Base-by-base conservation (phyloP, 2,329 filamentous ascomycete species). In the Ascochyta lentis region DNA sequence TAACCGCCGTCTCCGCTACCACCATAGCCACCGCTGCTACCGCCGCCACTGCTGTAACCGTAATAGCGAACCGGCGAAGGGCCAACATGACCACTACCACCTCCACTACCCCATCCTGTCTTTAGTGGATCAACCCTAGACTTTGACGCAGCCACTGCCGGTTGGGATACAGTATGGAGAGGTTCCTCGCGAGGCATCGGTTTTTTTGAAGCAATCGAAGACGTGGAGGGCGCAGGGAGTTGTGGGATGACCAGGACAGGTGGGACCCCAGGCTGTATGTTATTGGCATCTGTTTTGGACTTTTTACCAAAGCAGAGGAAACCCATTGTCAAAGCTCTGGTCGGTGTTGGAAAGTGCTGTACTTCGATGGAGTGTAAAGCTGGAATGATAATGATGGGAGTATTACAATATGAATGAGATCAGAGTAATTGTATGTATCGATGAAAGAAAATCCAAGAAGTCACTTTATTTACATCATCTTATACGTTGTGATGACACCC, bases 231-330 rank as follows among this genome's bases (percentile, higher is more conserved):
- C 16, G 35, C 37, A 16, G 45, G 27, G 15, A 31, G 35, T 27
- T 39, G n/a, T 2, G 41, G 41, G 4, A 31, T 34, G 22, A 48
- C 9, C 6, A n/a, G 15, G n/a, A 37, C 31, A 6, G 38, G 38
- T 10, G 13, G 6, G 5, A 35, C 7, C 15, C 7, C 33, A 16
- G 15, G n/a, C n/a, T 35, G 6, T 5, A n/a, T 33, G 16, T 1
- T 22, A 19, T 29, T 15, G 34, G 16, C 7, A 13, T 15, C 6
- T 8, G 24, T 5, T 31, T 31, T 48, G 16, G 43, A 24, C 39
- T 48, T 54, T 3, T 45, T 49, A 40, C 51, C 51, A 27, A 54
- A 54, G 27, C 51, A 54, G 26, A 45, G 22, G 34, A 44, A 40
- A 9, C 51, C n/a, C 51, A 54, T 54, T 22, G 2, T 27, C 9